phyloP scores from a whole-genome alignment of 495 filamentous ascomycete genomes.

The Tuber borchii region DNA sequence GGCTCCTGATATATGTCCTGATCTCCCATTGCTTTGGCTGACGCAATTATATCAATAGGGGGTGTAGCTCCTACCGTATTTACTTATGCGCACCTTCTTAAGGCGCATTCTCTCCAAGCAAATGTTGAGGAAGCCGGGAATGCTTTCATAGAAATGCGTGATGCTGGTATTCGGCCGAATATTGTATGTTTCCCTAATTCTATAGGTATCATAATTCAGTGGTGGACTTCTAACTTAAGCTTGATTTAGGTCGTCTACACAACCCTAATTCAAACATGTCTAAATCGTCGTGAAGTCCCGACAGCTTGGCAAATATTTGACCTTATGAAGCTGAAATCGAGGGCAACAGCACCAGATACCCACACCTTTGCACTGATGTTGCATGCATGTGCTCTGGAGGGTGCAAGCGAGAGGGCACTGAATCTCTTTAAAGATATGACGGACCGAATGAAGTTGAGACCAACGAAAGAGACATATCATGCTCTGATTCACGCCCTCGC shows the following conservation, averaged over 20 bases:
- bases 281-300: constrained; percentile 29
- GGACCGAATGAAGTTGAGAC: constrained; percentile 20
- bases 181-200: constrained; percentile 8
- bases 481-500: constrained; percentile 41
- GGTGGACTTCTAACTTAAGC: neutral
- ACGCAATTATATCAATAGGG: constrained; percentile 18
- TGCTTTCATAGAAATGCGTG: constrained; percentile 40
- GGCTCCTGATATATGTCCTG: neutral
- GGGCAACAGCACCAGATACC: constrained; percentile 34
- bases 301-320: constrained; percentile 41
- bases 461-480: constrained; percentile 31
- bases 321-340: constrained; percentile 42
- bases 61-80: constrained; percentile 34
- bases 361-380: constrained; percentile 38
- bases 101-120: constrained; percentile 33
- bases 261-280: constrained; percentile 39
- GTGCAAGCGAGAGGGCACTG: constrained; percentile 36
- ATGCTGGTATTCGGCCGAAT: constrained; percentile 29
- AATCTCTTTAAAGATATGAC: constrained; percentile 41
- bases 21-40: constrained; percentile 6
- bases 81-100: constrained; percentile 37
- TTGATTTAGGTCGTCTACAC: constrained; percentile 33
- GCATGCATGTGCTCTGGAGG: constrained; percentile 38
- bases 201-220: neutral
- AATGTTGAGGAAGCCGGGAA: constrained; percentile 30